Base-by-base conservation (phyloP, 2,329 filamentous ascomycete genomes). In the Trichophyton benhamiae region DNA sequence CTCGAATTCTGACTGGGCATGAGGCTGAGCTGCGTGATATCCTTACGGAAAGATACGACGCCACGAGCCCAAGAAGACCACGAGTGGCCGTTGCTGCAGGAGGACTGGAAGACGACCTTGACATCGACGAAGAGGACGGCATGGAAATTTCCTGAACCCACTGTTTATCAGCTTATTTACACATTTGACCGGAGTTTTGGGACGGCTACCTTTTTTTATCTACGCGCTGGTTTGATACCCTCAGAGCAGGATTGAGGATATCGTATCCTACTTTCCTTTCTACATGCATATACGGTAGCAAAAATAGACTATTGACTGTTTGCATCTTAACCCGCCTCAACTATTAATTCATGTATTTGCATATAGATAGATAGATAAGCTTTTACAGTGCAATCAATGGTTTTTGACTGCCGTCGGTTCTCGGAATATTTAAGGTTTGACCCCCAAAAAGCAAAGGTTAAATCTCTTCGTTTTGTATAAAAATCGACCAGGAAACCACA, bases 1-100 rank as follows among this genome's bases (percentile, higher is more conserved):
- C 91, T n/a, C 83, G 92, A 27, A 87, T 99, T 5, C 82, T 97
- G 4, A 88, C 88, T 60, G 92, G 92, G 49, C 89, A 95, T 65
- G 91, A 96, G 72, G 78, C 95, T 13, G 85, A 86, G 65, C 76
- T 80, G 62, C 78, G 84, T 2, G 81, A 81, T 11, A 58, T 41
- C 3, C 22, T 42, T 3, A 20, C 55, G 27, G 55, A 58, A 22
- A 42, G 55, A 17, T 44, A 25, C 57, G 67, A 66, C 36, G 63
- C 70, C 17, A 62, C 57, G 57, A 67, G 67, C 27, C 68, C 66
- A 27, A 67, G 11, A 63, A 65, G 15, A 69, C 77, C 57, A 70
- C 73, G 17, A 63, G 66, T 30, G 74, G 67, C 48, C 27, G 7
- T 44, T 42, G 22, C 55, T 17, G 25, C 48, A 27, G 52, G 52